phyloP scores from a whole-genome alignment of 371 early-diverging fungal species.

The Mortierella sp. region DNA sequence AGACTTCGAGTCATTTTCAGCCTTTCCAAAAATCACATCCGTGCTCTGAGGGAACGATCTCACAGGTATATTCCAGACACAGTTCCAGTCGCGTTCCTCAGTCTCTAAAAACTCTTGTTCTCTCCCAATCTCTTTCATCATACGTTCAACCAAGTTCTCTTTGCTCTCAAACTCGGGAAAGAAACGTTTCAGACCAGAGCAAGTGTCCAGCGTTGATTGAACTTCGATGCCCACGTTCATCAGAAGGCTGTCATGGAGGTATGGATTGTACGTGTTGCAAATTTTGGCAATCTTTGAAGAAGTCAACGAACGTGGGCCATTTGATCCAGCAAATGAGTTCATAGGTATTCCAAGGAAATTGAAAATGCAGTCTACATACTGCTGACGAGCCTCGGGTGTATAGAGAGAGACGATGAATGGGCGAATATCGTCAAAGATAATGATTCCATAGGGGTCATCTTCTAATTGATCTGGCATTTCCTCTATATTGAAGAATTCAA shows the following conservation, averaged over 20 bases:
- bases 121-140: constrained; percentile 32
- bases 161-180: constrained; percentile 30
- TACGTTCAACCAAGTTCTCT: constrained; percentile 17
- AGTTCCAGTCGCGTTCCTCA: constrained; percentile 36
- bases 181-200: constrained; percentile 32
- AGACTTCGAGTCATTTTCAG: not conserved
- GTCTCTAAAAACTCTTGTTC: constrained; percentile 21
- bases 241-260: constrained; percentile 34
- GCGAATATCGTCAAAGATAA: constrained; percentile 80
- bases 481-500: constrained; percentile 25
- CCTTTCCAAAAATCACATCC: constrained; percentile 32
- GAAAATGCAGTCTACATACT: constrained; percentile 39
- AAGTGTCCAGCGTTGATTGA: constrained; percentile 3
- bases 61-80: constrained; percentile 44
- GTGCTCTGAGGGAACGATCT: constrained; percentile 23
- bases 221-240: constrained; percentile 35
- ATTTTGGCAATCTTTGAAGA: not conserved
- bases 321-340: constrained; percentile 36
- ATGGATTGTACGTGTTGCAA: constrained; percentile 28
- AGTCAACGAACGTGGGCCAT: constrained; percentile 4
- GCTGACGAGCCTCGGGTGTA: constrained; percentile 41
- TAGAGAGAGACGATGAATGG: constrained; percentile 70
- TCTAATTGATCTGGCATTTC: constrained; percentile 56
- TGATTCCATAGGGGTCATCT: constrained; percentile 78
- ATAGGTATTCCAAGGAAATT: constrained; percentile 46